Conservation (phyloP, 1,139 yeast species). For the Nadsonia starkeyi-henricii region DNA sequence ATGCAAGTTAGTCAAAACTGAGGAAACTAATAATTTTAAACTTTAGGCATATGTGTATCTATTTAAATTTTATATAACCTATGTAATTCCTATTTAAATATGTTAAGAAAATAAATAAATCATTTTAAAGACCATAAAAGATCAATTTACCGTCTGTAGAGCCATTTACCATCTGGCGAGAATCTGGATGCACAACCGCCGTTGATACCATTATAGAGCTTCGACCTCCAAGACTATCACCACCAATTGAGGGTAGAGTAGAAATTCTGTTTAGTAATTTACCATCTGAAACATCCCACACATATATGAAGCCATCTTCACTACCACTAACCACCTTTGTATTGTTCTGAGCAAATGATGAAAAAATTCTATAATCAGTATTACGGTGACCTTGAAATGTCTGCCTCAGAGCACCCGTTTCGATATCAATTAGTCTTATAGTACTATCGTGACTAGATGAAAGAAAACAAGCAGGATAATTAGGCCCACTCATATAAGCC, state of each 20-base stretch:
- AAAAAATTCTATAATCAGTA: slow-evolving; percentile 16
- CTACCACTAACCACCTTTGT: slow-evolving; percentile 69
- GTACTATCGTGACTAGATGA: slow-evolving; percentile 19
- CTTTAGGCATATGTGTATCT: not conserved
- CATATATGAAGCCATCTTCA: slow-evolving; percentile 76
- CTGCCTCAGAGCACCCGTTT: slow-evolving; percentile 17
- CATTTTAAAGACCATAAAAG: not conserved
- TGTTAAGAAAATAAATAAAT: not conserved
- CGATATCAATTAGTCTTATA: slow-evolving; percentile 18
- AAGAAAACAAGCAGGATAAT: slow-evolving; percentile 11
- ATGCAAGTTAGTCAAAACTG: not conserved
- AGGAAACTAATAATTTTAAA: not conserved
- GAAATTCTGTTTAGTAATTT: slow-evolving; percentile 8
- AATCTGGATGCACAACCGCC: not conserved
- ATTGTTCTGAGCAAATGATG: slow-evolving; percentile 33
- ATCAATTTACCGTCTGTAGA: not conserved
- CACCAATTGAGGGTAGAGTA: not conserved
- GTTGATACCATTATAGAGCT: not conserved
- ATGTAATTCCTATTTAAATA: no score
- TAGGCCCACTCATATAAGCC: slow-evolving; percentile 9
- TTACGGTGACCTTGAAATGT: slow-evolving; percentile 20
- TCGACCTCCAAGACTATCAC: no score
- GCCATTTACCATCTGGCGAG: not conserved
- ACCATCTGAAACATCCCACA: slow-evolving; percentile 78
- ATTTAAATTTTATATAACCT: no score